phyloP scores from a whole-genome alignment of 371 early-diverging fungal genomes.

The Mortierella sp. region DNA sequence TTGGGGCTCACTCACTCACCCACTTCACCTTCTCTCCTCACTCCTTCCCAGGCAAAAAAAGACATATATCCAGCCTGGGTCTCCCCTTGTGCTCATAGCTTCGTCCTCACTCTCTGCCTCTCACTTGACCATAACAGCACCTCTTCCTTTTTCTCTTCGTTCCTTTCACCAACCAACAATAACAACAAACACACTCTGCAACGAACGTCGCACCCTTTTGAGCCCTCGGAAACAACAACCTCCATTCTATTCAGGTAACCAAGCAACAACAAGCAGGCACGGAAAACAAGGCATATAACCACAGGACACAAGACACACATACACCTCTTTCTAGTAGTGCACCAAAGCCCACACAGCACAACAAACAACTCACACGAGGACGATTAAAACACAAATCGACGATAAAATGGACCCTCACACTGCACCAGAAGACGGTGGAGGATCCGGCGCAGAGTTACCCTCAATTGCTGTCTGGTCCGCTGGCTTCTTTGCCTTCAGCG shows the following conservation, averaged over 20 bases:
- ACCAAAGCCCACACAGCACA: neutral
- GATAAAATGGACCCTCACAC: conserved; percentile 22
- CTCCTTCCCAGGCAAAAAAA: neutral
- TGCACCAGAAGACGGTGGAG: conserved; percentile 42
- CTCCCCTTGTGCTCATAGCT: neutral
- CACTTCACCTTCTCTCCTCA: neutral
- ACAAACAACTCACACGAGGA: neutral
- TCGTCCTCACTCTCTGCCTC: neutral
- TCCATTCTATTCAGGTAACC: neutral
- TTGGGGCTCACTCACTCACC: neutral
- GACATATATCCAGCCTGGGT: neutral
- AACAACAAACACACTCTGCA: too few species aligned
- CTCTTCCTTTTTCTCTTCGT: neutral
- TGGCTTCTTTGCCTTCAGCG: conserved; percentile 60
- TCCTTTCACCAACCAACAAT: neutral
- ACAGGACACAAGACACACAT: too few species aligned
- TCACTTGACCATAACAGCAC: neutral
- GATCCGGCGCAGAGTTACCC: conserved; percentile 72
- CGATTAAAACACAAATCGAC: neutral
- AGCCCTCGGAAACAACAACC: neutral
- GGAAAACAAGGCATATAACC: neutral
- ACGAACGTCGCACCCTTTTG: too few species aligned
- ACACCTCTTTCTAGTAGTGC: too few species aligned
- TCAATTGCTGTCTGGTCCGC: conserved; percentile 68
- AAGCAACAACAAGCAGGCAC: neutral